Evolutionary conservation across 129 eudicot species (phyloP), one percentile per base, ranked within the genome.

Genomic region (Solidago caesia): DNA sequence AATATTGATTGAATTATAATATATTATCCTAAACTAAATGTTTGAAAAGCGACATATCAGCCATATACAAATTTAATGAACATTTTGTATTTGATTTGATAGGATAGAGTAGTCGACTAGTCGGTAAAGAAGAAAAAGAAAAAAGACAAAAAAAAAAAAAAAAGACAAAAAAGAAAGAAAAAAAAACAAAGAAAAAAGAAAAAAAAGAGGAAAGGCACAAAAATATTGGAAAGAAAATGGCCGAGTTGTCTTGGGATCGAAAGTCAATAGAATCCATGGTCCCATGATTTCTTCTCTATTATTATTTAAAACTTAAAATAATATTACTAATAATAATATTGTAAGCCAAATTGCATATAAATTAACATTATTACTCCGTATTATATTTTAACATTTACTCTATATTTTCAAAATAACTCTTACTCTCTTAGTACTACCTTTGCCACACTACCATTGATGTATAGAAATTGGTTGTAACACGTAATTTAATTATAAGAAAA

Each of bases 261-360:
- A 76, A 67, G 47, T 75, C 72, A 39, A 75, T 53, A 21, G 33
- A 64, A 16, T 55, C 67, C 74, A 68, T 76, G 74, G 44, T 67
- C 42, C 59, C 47, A 67, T 41, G 8, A 4, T 44, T 45, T 46
- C 47, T 46, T 74, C n/a, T 48, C 7, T 4, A 46, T 61, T 3
- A 2, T 21, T 8, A 42, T 73, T 26, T 44, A 0, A 6, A 25
- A 21, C 14, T 59, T 25, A 4, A 0, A 21, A 7, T 60, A 21
- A 21, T 8, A 41, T 49, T 25, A 66, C 44, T 1, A 15, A 8
- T 66, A 43, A 11, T 4, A 44, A 7, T 16, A 44, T 44, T 44
- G 13, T 44, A 66, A 8, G 55, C 29, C 71, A 16, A 66, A 46
- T 15, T 66, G n/a, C 55, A 44, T 9, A 5, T 43, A 66, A 42